Percentiles rank a stretch among this genome's conserved stretches.
These are phyloP conservation scores for Picocystis salinarum DNA, from an alignment of 139 green algal genomes.

Conservation along the genomic window DNA sequence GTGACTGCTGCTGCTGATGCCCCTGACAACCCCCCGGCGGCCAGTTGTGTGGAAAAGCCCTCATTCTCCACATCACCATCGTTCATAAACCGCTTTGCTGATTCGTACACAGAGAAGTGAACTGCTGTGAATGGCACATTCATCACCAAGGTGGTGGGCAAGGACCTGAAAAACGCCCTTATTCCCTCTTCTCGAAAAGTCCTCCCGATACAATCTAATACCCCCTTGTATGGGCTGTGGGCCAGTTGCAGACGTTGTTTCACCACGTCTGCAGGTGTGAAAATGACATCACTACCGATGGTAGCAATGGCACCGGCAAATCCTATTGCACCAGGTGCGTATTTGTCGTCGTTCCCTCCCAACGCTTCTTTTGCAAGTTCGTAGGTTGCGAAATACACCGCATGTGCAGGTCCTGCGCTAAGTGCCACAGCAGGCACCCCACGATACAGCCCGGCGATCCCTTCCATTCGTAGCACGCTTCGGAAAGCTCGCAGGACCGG, in stretches of 20 bases:
- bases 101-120: slow-evolving; percentile 85
- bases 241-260: slow-evolving; percentile 68
- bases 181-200: slow-evolving; percentile 51
- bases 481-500: slow-evolving; percentile 7
- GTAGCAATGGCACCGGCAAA: slow-evolving; percentile 53
- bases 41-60: slow-evolving; percentile 18
- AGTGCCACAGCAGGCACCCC: slow-evolving; percentile 19
- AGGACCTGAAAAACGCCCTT: slow-evolving; percentile 68
- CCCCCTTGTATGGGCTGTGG: slow-evolving; percentile 33
- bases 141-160: slow-evolving; percentile 78
- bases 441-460: slow-evolving; percentile 14
- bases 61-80: slow-evolving; percentile 14
- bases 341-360: slow-evolving; percentile 30
- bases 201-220: slow-evolving; percentile 36
- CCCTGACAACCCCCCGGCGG: slow-evolving; percentile 9
- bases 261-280: slow-evolving; percentile 71
- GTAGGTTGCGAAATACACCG: slow-evolving; percentile 87
- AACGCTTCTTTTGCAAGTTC: slow-evolving; percentile 61
- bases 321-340: slow-evolving; percentile 15
- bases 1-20: slow-evolving; percentile 5
- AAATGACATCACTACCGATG: slow-evolving; percentile 61
- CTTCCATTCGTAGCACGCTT: not conserved
- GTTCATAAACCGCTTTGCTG: slow-evolving; percentile 49
- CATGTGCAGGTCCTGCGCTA: slow-evolving; percentile 65
- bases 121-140: slow-evolving; percentile 89